Evolutionary conservation across 78 protist species (phyloP).

Genomic region (Dictyostelium brefeldianum): DNA sequence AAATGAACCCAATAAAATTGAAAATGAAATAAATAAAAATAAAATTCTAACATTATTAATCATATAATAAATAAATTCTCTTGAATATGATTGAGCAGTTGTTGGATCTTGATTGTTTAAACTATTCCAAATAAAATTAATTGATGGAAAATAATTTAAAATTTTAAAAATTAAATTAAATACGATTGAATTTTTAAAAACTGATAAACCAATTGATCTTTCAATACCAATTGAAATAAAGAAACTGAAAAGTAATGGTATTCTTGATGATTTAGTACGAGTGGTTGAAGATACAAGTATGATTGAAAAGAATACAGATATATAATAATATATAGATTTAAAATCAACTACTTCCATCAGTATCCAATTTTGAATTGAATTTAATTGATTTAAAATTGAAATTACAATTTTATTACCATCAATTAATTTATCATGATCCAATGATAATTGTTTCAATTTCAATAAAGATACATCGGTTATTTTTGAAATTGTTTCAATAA

Average conservation of each 20-base stretch:
- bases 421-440: constrained; percentile 21
- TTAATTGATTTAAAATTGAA: constrained; percentile 38
- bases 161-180: too few species aligned
- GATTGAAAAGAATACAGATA: background rate
- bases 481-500: background rate
- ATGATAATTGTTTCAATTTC: constrained; percentile 10
- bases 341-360: constrained; percentile 59
- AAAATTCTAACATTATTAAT: constrained; percentile 10
- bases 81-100: background rate
- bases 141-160: background rate
- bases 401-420: constrained; percentile 42
- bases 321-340: constrained; percentile 53
- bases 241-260: constrained; percentile 45
- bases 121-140: background rate
- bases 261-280: constrained; percentile 41
- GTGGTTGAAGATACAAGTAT: constrained; percentile 36
- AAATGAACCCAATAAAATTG: background rate
- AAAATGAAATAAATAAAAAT: background rate
- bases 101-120: background rate
- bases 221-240: constrained; percentile 16
- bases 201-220: constrained; percentile 13
- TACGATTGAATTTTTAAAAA: background rate
- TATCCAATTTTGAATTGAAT: constrained; percentile 16
- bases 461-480: constrained; percentile 10
- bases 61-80: background rate